Evolutionary conservation across 805 yeast species (phyloP).

Genomic region (Kuraishia floccosa): DNA sequence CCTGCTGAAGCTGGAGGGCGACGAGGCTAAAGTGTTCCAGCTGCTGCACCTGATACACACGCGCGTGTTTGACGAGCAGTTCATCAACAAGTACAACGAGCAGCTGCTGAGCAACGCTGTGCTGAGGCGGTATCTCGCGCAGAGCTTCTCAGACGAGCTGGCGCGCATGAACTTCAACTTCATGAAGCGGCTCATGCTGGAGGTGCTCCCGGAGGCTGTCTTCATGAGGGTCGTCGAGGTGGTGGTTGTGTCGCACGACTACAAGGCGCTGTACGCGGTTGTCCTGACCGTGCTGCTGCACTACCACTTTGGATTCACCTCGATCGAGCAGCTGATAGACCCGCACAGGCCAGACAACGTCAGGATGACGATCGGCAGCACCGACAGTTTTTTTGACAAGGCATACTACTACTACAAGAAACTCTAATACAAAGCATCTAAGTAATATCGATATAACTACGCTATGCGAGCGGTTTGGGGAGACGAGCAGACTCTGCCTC

Average conservation of each 20-base stretch:
- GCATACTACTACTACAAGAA: neutral
- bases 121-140: neutral
- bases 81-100: too few species aligned
- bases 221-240: constrained; percentile 11
- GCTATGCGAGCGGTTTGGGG: neutral
- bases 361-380: too few species aligned
- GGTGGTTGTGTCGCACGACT: constrained; percentile 12
- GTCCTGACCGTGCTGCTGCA: constrained; percentile 28
- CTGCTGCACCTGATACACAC: too few species aligned
- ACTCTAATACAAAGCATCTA: neutral
- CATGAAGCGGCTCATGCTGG: neutral
- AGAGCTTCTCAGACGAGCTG: neutral
- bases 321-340: neutral
- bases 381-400: neutral
- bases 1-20: neutral
- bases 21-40: neutral
- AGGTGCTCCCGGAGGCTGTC: neutral
- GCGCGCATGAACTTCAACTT: neutral
- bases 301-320: constrained; percentile 35
- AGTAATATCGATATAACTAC: neutral
- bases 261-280: constrained; percentile 27
- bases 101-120: too few species aligned
- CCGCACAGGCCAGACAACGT: too few species aligned
- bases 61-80: too few species aligned
- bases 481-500: constrained; percentile 2